These are phyloP conservation scores for Pichia sp. DNA, from an alignment of 1,139 yeast genomes.

Conservation along the genomic window DNA sequence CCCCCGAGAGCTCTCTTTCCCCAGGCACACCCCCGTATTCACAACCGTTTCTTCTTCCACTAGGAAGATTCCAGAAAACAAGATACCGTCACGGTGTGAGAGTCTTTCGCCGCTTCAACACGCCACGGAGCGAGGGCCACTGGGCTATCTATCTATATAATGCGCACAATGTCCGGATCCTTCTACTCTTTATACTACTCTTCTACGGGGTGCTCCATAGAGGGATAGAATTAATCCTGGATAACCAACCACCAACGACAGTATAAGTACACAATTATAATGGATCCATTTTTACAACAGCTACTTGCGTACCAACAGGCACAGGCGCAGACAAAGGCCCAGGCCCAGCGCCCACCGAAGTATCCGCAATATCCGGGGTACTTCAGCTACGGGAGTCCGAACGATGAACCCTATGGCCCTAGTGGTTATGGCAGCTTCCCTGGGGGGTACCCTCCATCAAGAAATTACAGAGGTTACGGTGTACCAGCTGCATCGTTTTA, in stretches of 20 bases:
- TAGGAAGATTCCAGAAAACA: background rate
- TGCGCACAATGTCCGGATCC: background rate
- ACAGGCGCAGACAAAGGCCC: slow-evolving; percentile 1
- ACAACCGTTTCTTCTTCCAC: background rate
- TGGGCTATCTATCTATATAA: too few species aligned
- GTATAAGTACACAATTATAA: background rate
- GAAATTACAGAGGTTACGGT: background rate
- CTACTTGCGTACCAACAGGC: slow-evolving; percentile 8
- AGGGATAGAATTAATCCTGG: background rate
- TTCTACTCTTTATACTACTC: background rate
- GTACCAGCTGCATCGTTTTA: background rate
- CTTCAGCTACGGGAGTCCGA: background rate
- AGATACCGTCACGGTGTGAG: background rate
- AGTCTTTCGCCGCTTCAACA: background rate
- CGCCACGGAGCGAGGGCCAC: background rate
- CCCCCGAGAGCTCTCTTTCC: background rate
- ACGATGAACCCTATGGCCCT: background rate
- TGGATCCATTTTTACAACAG: slow-evolving; percentile 16
- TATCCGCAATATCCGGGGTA: slow-evolving; percentile 1
- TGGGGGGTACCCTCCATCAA: background rate
- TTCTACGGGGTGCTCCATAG: too few species aligned
- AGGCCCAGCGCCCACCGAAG: background rate
- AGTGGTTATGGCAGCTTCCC: background rate
- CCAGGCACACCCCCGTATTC: too few species aligned
- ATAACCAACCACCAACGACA: background rate